Evolutionary conservation across 768 basidiomycete genomes (phyloP), one percentile per base, ranked within the genome.

Genomic region (Flagelloscypha sp.): DNA sequence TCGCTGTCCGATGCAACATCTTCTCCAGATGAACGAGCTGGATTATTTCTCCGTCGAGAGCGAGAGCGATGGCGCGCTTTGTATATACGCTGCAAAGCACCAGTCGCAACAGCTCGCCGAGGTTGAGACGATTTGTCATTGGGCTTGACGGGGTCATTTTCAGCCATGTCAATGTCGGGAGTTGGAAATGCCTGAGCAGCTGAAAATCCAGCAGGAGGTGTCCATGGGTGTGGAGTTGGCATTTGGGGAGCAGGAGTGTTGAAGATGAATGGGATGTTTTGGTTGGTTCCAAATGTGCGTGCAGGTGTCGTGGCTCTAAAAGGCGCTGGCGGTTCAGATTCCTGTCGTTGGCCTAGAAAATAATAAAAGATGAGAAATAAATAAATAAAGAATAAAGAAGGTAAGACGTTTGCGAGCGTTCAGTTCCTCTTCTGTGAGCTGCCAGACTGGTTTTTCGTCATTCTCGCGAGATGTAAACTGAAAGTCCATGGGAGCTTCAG

Each of bases 401-500:
- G 49, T 63, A 86, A 83, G 78, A 72, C 86, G 86, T 49, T 68
- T 65, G 22, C 78, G 71, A 17, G 76, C 71, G 47, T 56, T 65
- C n/a, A 64, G 50, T 32, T 73, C 68, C 17, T 74, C 68, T 15
- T 43, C 37, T 16, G 50, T 38, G 12, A 51, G 12, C 17, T 69
- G 71, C 83, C 82, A 84, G 2, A 67, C 72, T 2, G 79, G 74
- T 50, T 64, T 74, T 37, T 66, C 58, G 24, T 57, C 53, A 42
- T 54, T 70, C 11, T 73, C 69, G 17, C 84, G 70, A 45, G 77
- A 75, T 7, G 85, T 88, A 63, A 79, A 88, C 53, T 88, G 76
- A 57, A 78, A 90, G 57, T 90, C 86, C 87, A 90, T 90, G 4
- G 87, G 87, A 3, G 80, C 83, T 52, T 88, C 87, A 32, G 65